phyloP scores from a whole-genome alignment of 345 rosid species.

The Brassica incana region DNA sequence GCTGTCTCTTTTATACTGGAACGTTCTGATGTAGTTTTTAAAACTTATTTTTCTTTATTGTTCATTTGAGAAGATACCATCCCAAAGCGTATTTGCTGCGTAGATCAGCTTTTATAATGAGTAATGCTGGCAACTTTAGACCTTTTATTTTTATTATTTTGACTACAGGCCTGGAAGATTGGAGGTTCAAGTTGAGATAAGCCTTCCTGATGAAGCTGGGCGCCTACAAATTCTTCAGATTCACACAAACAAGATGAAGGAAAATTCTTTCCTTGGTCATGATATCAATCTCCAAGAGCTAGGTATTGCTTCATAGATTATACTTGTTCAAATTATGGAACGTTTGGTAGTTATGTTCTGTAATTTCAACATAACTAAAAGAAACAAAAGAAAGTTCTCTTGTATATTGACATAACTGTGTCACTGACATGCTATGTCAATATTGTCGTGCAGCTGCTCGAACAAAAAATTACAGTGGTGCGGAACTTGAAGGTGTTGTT shows the following conservation, averaged over 20 bases:
- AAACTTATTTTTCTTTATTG: background rate
- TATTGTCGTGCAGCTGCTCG: conserved; percentile 74
- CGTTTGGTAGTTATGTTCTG: conserved; percentile 7
- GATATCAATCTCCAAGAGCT: conserved; percentile 87
- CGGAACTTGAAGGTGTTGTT: conserved; percentile 98
- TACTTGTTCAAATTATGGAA: conserved; percentile 13
- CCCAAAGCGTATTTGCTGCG: conserved; percentile 1
- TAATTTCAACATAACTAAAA: background rate
- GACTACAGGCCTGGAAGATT: conserved; percentile 83
- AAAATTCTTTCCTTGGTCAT: conserved; percentile 85
- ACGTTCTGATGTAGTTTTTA: conserved; percentile 6
- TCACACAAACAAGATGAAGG: conserved; percentile 98
- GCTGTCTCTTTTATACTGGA: background rate
- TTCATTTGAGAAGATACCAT: conserved; percentile 2
- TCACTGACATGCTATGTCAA: background rate
- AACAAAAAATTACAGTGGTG: conserved; percentile 96
- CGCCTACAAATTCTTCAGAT: conserved; percentile 96
- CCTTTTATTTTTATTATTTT: conserved; percentile 19
- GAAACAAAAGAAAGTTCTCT: background rate
- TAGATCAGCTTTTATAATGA: background rate
- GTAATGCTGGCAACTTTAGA: conserved; percentile 1
- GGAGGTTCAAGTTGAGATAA: conserved; percentile 99
- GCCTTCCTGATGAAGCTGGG: conserved; percentile 99
- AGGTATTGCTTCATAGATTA: conserved; percentile 50
- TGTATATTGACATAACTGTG: background rate